Conservation (phyloP, 306 rosid genomes). For the Castanea mollissima region DNA sequence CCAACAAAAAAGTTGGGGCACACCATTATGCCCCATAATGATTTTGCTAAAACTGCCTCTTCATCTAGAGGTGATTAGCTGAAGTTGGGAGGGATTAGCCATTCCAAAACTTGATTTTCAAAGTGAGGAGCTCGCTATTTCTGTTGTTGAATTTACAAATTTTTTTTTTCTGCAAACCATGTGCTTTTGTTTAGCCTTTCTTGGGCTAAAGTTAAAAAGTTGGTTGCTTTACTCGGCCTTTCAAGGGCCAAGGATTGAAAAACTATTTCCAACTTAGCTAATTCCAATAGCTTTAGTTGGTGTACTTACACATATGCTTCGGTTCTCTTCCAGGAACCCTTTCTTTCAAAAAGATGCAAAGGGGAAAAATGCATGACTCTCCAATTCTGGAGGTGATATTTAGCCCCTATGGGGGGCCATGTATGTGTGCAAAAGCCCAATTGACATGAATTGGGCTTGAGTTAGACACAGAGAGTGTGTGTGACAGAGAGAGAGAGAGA, state of each 20-base stretch:
- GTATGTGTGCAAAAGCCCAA: constrained; percentile 47
- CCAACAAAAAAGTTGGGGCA: constrained; percentile 69
- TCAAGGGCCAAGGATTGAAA: constrained; percentile 45
- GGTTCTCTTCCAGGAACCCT: constrained; percentile 55
- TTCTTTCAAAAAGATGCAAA: constrained; percentile 35
- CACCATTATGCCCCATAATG: constrained; percentile 45
- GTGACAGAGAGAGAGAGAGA: constrained; percentile 39
- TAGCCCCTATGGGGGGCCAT: constrained; percentile 65
- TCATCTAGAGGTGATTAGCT: constrained; percentile 46
- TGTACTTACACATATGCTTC: constrained; percentile 25
- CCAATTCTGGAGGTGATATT: constrained; percentile 47
- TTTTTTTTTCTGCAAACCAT: constrained; percentile 42
- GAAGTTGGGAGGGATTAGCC: constrained; percentile 41
- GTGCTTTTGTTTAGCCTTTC: constrained; percentile 41
- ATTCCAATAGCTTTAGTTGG: constrained; percentile 65
- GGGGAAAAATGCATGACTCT: constrained; percentile 66
- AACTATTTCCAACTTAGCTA: constrained; percentile 51
- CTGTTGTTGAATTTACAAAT: constrained; percentile 54
- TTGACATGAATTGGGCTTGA: constrained; percentile 42
- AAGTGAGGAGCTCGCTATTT: constrained; percentile 42
- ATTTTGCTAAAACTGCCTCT: constrained; percentile 46
- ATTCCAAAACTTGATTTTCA: constrained; percentile 30
- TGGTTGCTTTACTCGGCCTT: constrained; percentile 36
- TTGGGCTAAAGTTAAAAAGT: constrained; percentile 40
- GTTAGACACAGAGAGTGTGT: constrained; percentile 53